Evolutionary conservation across 257 asterid species (phyloP), one percentile per base, ranked within the genome.

Genomic region (Solanum medicagineum): DNA sequence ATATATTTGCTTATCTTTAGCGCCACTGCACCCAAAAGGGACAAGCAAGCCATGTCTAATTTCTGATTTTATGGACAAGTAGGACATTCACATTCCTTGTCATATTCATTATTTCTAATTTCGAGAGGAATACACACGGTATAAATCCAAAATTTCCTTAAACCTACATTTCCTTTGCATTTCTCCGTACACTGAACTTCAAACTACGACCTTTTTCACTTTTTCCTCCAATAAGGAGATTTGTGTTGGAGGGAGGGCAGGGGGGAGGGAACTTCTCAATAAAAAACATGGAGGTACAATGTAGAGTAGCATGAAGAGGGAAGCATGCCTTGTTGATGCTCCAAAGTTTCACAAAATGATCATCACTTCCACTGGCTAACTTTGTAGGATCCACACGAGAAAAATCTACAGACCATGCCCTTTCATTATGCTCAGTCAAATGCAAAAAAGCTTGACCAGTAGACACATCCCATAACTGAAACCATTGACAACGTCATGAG

Each of bases 401-500:
- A 90, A 96, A 96, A 87, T 95, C 97, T 83, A 95, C 99, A 84
- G 97, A 96, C 99, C 99, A 96, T 71, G 98, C 98, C 92, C 99
- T 93, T 89, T 93, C 91, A 71, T 85, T 87, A 85, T 96, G 98
- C 91, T 95, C 99, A 14, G 9, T 84, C 83, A 91, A 92, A 66
- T 93, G 92, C 66, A 87, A 86, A 89, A 93, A 87, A 26, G 77
- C 91, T 87, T 92, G 98, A 86, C 98, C 98, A 14, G 95, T 95
- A 80, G 94, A 56, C 7, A 92, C 99, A 93, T 96, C 99, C 99
- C 99, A 96, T 88, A 95, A 90, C 99, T 96, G 91, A 87, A 88
- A 88, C 81, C 88, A 88, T 88, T 80, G 84, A 83, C 70, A 54
- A 90, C 11, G 83, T 84, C 85, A 85, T 24, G 70, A 89, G 83